phyloP scores from a whole-genome alignment of 2,329 filamentous ascomycete species.

The Aspergillus pseudoterreus region DNA sequence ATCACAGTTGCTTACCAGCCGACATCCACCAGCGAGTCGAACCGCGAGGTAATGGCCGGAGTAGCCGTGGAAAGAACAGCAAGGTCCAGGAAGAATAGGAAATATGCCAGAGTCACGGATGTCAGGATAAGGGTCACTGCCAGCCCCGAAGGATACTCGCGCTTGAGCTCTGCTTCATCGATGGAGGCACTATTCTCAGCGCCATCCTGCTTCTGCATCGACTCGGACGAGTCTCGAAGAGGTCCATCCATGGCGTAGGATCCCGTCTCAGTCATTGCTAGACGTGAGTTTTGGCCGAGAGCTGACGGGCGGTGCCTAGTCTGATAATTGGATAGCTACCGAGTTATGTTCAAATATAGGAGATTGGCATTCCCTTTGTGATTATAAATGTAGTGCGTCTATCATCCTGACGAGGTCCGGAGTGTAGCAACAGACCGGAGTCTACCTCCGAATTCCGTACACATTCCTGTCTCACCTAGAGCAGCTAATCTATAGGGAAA shows the following conservation, averaged over 20 bases:
- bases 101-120: slow-evolving; percentile 22
- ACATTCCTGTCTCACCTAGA: neutral
- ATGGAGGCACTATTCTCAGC: neutral
- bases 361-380: neutral
- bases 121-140: slow-evolving; percentile 16
- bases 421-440: neutral
- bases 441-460: neutral
- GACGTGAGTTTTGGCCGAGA: neutral
- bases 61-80: slow-evolving; percentile 19
- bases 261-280: neutral
- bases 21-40: slow-evolving; percentile 21
- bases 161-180: slow-evolving; percentile 13
- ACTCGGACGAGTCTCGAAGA: neutral
- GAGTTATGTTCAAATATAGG: neutral
- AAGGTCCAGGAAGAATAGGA: slow-evolving; percentile 18
- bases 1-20: slow-evolving; percentile 7
- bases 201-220: slow-evolving; percentile 6
- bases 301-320: neutral
- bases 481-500: too few relatives aligned
- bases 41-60: slow-evolving; percentile 20
- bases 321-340: neutral
- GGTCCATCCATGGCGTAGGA: neutral
- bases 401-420: neutral
- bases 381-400: neutral
- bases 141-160: slow-evolving; percentile 16